Conservation (phyloP, 768 basidiomycete species). For the Tulasnella sp. region DNA sequence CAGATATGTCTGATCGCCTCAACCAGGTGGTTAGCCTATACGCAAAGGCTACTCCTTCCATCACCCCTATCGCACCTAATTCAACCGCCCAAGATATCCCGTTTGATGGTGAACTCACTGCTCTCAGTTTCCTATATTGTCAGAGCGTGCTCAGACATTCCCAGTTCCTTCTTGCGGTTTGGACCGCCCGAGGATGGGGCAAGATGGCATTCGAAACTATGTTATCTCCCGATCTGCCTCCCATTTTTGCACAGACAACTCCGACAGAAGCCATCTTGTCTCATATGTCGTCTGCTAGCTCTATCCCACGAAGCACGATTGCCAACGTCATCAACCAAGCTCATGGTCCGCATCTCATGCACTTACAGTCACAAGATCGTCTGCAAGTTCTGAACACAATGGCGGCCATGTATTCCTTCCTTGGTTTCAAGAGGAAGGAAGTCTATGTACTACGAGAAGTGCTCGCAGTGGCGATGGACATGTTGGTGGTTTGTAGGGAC, state of each 20-base stretch:
- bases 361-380: slow-evolving; percentile 64
- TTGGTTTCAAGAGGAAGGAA: slow-evolving; percentile 83
- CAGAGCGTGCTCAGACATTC: slow-evolving; percentile 58
- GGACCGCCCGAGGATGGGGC: slow-evolving; percentile 85
- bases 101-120: slow-evolving; percentile 40
- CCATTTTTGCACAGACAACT: slow-evolving; percentile 27
- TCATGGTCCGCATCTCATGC: slow-evolving; percentile 79
- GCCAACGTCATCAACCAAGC: slow-evolving; percentile 52
- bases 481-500: slow-evolving; percentile 73
- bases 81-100: slow-evolving; percentile 12
- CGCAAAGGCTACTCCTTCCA: slow-evolving; percentile 38
- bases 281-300: slow-evolving; percentile 53
- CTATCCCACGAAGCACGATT: slow-evolving; percentile 57
- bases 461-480: slow-evolving; percentile 69
- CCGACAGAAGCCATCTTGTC: slow-evolving; percentile 42
- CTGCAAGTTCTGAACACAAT: slow-evolving; percentile 56
- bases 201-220: slow-evolving; percentile 62
- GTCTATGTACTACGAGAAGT: slow-evolving; percentile 77
- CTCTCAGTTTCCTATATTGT: slow-evolving; percentile 56
- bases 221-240: slow-evolving; percentile 55
- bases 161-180: slow-evolving; percentile 60
- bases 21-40: slow-evolving; percentile 51
- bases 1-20: slow-evolving; percentile 61
- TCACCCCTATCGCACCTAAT: slow-evolving; percentile 21
- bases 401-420: slow-evolving; percentile 60